Conservation (phyloP, 2,329 filamentous ascomycete genomes). For the Cladobotryum mycophilum region DNA sequence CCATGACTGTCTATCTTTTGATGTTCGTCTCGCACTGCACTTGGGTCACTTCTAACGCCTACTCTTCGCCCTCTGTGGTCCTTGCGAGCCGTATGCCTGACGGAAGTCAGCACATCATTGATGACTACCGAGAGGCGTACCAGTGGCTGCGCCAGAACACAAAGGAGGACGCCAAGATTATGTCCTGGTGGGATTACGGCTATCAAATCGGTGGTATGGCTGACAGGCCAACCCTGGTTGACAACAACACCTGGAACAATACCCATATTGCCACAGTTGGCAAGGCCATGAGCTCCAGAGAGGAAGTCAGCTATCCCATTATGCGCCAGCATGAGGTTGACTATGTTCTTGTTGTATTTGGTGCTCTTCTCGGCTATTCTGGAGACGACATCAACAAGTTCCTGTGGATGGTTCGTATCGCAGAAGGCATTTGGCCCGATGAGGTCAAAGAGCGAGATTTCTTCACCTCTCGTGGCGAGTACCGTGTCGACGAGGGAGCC, state of each 20-base stretch:
- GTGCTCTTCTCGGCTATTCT: slow-evolving; percentile 91
- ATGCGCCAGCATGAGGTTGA: slow-evolving; percentile 98
- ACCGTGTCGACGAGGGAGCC: slow-evolving; percentile 86
- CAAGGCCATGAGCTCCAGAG: slow-evolving; percentile 95
- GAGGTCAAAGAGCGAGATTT: slow-evolving; percentile 96
- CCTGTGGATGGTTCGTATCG: slow-evolving; percentile 99
- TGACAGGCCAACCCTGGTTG: slow-evolving; percentile 89
- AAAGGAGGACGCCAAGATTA: slow-evolving; percentile 88
- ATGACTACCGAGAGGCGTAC: slow-evolving; percentile 98
- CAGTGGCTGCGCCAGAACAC: slow-evolving; percentile 99
- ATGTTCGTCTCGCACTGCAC: slow-evolving; percentile 97
- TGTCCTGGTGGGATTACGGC: slow-evolving; percentile 99
- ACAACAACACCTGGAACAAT: slow-evolving; percentile 99
- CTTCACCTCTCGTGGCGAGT: slow-evolving; percentile 90
- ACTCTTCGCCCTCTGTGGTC: slow-evolving; percentile 96
- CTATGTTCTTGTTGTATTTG: slow-evolving; percentile 96
- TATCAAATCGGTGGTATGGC: slow-evolving; percentile 99
- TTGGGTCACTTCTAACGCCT: slow-evolving; percentile 98
- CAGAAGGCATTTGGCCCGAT: slow-evolving; percentile 99
- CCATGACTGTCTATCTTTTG: slow-evolving; percentile 72
- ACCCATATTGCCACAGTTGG: slow-evolving; percentile 98
- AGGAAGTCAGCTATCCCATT: slow-evolving; percentile 98
- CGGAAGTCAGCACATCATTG: slow-evolving; percentile 95
- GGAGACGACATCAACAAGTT: slow-evolving; percentile 99
- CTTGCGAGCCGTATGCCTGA: slow-evolving; percentile 88